Base-by-base conservation (phyloP, 352 stramenopile genomes). In the Pythium biforme region DNA sequence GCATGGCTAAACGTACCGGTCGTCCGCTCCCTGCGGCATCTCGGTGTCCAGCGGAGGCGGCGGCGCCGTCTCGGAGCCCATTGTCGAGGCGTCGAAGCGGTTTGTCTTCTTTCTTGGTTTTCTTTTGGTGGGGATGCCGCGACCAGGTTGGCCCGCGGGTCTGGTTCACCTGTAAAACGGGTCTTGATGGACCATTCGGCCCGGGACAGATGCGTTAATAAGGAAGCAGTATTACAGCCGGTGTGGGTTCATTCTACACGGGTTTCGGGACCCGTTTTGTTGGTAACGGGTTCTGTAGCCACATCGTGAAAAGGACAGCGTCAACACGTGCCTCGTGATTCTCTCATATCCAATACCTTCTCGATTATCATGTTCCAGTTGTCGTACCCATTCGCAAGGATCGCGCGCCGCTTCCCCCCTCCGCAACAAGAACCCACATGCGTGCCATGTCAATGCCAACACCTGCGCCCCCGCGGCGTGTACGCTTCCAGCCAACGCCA, bases 251-350 rank as follows among this genome's bases (percentile, higher is more conserved):
- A 10, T 20, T 19, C 20, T 31, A 33, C 34, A 53, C 23, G 46
- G 51, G 33, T 48, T 31, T 31, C 19, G 37, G n/a, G 15, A 26
- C 51, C 51, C 33, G 20, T 48, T 27, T 57, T 45, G n/a, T 6
- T 4, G 8, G 20, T 12, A 40, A 48, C 54, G 57, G 47, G 51
- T 65, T 59, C 45, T 64, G 57, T 64, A 64, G 57, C 57, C 47
- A 63, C 56, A 63, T 63, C 34, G 43, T 45, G 46, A 25, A 34
- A 54, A 53, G 52, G 20, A 19, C 12, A 37, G 29, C 23, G 37
- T 47, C 56, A 63, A 54, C 31, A 52, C 31, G 37, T 53, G 7
- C 9, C 7, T 39, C 31, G 46, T 39, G 8, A 37, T 25, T 53
- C 39, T 59, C 2, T 15, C 7, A 39, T n/a, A 39, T 50, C 1